A percentile compares a stretch with the other conserved stretches of the same genome.
phyloP scores from a whole-genome alignment of 2,329 filamentous ascomycete genomes.

The Neonectria hederae region DNA sequence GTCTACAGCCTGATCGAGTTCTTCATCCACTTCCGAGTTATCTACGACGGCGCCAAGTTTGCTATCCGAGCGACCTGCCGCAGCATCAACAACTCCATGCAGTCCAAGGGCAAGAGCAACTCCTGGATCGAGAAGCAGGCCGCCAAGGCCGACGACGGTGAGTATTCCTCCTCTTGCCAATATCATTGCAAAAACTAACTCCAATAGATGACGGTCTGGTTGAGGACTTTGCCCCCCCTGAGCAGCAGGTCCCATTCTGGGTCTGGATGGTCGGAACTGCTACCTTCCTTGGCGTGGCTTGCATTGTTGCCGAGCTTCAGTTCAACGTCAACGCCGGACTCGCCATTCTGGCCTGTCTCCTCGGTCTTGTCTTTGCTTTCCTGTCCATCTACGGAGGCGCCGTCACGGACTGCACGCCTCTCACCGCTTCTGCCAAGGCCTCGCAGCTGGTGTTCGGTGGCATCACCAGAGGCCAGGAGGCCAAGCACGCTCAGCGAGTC shows the following conservation, averaged over 20 bases:
- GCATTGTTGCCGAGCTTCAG: slow-evolving; percentile 60
- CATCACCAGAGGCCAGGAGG: slow-evolving; percentile 63
- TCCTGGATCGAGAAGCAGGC: slow-evolving; percentile 49
- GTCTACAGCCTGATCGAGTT: slow-evolving; percentile 54
- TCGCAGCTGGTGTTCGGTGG: slow-evolving; percentile 75
- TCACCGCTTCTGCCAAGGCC: slow-evolving; percentile 74
- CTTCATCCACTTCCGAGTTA: slow-evolving; percentile 50
- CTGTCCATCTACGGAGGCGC: slow-evolving; percentile 60
- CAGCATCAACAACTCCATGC: slow-evolving; percentile 45
- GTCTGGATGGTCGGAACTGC: slow-evolving; percentile 60
- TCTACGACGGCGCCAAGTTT: slow-evolving; percentile 49
- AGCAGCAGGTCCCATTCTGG: slow-evolving; percentile 62
- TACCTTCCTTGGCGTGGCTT: slow-evolving; percentile 61
- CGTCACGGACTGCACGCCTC: slow-evolving; percentile 67
- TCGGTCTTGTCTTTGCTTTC: slow-evolving; percentile 68
- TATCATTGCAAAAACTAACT: background rate
- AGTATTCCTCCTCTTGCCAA: slow-evolving; percentile 9
- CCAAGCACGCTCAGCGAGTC: slow-evolving; percentile 66
- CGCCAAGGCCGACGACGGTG: slow-evolving; percentile 42
- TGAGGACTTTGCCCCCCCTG: slow-evolving; percentile 52
- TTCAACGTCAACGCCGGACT: slow-evolving; percentile 67
- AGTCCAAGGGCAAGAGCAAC: slow-evolving; percentile 45
- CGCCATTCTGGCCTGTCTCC: slow-evolving; percentile 62
- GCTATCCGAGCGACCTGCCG: slow-evolving; percentile 45
- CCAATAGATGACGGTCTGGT: slow-evolving; percentile 40